Base-by-base conservation (phyloP, 2,329 filamentous ascomycete species). In the Dactylellina parvicollis region DNA sequence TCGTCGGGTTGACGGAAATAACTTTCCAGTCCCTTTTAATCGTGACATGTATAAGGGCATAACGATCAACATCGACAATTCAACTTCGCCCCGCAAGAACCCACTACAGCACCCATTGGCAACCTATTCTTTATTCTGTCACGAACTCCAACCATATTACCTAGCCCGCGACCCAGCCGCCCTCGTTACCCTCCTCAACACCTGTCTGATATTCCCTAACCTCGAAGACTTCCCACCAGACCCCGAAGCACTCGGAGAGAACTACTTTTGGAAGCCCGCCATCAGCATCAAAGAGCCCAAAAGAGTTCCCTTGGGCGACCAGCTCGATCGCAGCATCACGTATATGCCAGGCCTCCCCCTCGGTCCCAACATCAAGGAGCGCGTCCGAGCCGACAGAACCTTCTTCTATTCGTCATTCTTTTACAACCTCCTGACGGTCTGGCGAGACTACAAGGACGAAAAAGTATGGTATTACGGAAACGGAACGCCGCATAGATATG, bases 401-500 rank as follows among this genome's bases (percentile, higher is more conserved):
- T 59, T 72, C 52, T 72, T 72, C 24, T 72, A 72, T 24, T 72
- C 67, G 4, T 46, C 67, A 4, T 72, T 65, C 30, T 65, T 64
- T 16, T 72, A 65, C 26, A 65, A 72, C 8, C 46, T 72, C 14
- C 42, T 72, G 1, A 65, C 67, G 1, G 60, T 65, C 4, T 72
- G 52, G 52, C 54, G 67, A 24, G 67, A 72, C n/a, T 65, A 65
- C 22, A 55, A 50, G 10, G 67, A 72, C 30, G 67, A 72, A 22
- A 72, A 72, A 16, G 54, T 72, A 28, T 72, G 67, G 67, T 72
- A 30, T 36, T 72, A 72, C 20, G 59, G 59, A 10, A 65, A 72
- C 49, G 67, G 67, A 2, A 49, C 32, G n/a, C 67, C 67, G 1
- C 26, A 72, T 32, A 49, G 67, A 65, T 72, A 72, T 34, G 67